Percentiles rank a stretch among this genome's conserved stretches.
Evolutionary conservation across 345 rosid species (phyloP).

Genomic region (Boechera stricta): DNA sequence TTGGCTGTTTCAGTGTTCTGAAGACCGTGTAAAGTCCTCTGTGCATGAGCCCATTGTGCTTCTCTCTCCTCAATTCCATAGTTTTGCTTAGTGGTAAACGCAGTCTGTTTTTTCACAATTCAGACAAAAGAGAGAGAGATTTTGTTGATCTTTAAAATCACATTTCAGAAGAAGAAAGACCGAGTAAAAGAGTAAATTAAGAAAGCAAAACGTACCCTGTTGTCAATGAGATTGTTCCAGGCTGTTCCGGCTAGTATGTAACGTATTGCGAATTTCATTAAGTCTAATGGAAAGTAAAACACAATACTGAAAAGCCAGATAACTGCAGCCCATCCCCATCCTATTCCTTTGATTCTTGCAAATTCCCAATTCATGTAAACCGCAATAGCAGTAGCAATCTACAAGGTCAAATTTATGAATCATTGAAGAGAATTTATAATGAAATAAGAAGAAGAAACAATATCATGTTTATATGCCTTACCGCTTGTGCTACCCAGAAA

Average conservation of each 20-base stretch:
- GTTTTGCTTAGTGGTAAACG: slow-evolving; percentile 89
- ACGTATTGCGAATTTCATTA: slow-evolving; percentile 77
- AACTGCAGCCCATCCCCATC: slow-evolving; percentile 96
- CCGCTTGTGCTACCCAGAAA: slow-evolving; percentile 71
- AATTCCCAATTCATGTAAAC: slow-evolving; percentile 75
- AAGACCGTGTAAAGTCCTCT: slow-evolving; percentile 84
- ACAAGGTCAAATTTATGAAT: slow-evolving; percentile 21
- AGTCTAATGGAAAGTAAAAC: slow-evolving; percentile 76
- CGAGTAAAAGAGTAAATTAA: neutral
- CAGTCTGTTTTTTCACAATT: slow-evolving; percentile 55
- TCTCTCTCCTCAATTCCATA: slow-evolving; percentile 87
- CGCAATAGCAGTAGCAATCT: slow-evolving; percentile 82
- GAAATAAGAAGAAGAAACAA: neutral
- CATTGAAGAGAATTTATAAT: neutral
- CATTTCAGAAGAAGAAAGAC: slow-evolving; percentile 13
- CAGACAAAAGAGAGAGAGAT: neutral
- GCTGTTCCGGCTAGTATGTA: slow-evolving; percentile 83
- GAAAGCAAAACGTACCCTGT: slow-evolving; percentile 58
- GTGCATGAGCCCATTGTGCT: slow-evolving; percentile 92
- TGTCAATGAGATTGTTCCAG: slow-evolving; percentile 75
- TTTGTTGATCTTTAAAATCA: slow-evolving; percentile 5
- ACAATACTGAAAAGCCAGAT: slow-evolving; percentile 86
- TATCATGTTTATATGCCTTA: slow-evolving; percentile 33
- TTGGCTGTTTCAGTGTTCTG: slow-evolving; percentile 60
- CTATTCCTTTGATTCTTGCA: slow-evolving; percentile 76